Conservation (phyloP, 192 early-diverging fungal genomes). For the Mortierella hygrophila region DNA sequence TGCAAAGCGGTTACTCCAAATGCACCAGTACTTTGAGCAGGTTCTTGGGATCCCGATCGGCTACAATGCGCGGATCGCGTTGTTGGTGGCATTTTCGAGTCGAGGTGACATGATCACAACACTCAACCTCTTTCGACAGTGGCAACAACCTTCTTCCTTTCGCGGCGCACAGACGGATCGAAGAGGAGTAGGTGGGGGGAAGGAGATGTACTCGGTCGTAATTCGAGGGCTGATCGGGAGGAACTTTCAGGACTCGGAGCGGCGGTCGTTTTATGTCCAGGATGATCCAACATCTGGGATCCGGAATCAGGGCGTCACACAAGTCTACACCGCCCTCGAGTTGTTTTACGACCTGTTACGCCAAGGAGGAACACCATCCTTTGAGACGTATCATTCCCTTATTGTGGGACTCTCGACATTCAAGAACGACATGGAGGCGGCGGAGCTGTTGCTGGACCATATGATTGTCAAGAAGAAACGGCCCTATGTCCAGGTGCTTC, state of each 20-base stretch:
- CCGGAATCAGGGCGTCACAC: slow-evolving; percentile 26
- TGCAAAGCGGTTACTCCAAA: slow-evolving; percentile 32
- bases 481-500: slow-evolving; percentile 48
- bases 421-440: slow-evolving; percentile 55
- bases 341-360: slow-evolving; percentile 44
- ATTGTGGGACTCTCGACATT: slow-evolving; percentile 34
- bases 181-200: slow-evolving; percentile 10
- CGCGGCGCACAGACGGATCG: neutral
- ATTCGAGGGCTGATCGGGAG: slow-evolving; percentile 43
- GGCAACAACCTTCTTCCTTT: neutral
- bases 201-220: slow-evolving; percentile 53
- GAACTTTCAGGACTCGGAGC: slow-evolving; percentile 21
- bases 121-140: slow-evolving; percentile 19
- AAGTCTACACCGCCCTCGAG: slow-evolving; percentile 41
- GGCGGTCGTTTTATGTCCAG: neutral
- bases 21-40: slow-evolving; percentile 47
- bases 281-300: slow-evolving; percentile 14
- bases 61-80: slow-evolving; percentile 33
- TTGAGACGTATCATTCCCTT: slow-evolving; percentile 50
- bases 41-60: slow-evolving; percentile 21
- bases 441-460: slow-evolving; percentile 48
- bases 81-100: slow-evolving; percentile 30
- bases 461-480: slow-evolving; percentile 39
- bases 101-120: slow-evolving; percentile 37
- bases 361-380: slow-evolving; percentile 31